Conservation (phyloP, 257 asterid genomes). For the Anisodus acutangulus region DNA sequence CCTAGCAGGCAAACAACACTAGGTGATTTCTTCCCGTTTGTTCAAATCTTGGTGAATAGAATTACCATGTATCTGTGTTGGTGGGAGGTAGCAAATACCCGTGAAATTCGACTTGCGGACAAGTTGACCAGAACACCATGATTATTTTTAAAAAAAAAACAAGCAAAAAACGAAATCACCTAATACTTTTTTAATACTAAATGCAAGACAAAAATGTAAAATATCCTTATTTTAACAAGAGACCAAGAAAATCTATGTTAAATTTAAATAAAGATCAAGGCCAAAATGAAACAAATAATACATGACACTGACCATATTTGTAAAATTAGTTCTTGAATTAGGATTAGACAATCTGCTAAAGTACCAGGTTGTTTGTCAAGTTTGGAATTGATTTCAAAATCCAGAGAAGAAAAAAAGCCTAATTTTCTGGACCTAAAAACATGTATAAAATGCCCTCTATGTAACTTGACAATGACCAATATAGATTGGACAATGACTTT, state of each 20-base stretch:
- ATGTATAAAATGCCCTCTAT: neutral
- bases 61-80: too few species aligned
- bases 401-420: neutral
- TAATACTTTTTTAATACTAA: neutral
- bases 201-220: too few species aligned
- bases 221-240: too few species aligned
- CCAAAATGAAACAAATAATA: neutral
- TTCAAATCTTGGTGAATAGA: too few species aligned
- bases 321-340: neutral
- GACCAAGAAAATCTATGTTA: too few species aligned
- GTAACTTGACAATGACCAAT: neutral
- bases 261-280: neutral
- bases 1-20: too few species aligned
- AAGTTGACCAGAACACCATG: too few species aligned
- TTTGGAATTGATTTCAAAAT: neutral
- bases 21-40: too few species aligned
- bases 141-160: neutral
- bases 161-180: neutral
- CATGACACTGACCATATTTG: neutral
- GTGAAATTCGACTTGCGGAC: neutral
- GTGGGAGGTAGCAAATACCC: neutral
- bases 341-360: neutral
- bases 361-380: neutral
- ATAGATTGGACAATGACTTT: neutral
- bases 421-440: neutral